Conservation (phyloP, 2,329 filamentous ascomycete genomes). For the Ophiognomonia clavigignenti-juglandacearum region DNA sequence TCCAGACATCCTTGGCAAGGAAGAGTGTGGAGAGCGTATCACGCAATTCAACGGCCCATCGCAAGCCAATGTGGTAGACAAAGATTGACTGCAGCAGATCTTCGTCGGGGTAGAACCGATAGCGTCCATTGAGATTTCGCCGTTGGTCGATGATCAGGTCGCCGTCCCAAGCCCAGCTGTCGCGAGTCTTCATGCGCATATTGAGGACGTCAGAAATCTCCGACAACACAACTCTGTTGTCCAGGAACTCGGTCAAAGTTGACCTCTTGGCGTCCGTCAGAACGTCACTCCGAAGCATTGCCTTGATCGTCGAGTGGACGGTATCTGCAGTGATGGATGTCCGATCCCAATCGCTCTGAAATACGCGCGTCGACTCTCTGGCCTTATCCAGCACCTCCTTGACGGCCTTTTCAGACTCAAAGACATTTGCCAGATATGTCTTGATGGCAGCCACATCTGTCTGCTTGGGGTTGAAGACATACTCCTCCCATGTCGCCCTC, state of each 20-base stretch:
- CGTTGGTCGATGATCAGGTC: slow-evolving; percentile 31
- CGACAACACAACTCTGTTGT: slow-evolving; percentile 27
- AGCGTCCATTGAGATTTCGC: slow-evolving; percentile 41
- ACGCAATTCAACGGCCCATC: slow-evolving; percentile 30
- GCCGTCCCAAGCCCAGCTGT: slow-evolving; percentile 34
- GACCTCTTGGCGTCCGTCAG: slow-evolving; percentile 34
- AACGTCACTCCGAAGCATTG: slow-evolving; percentile 44
- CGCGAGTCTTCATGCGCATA: slow-evolving; percentile 34
- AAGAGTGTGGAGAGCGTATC: slow-evolving; percentile 15
- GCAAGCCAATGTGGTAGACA: slow-evolving; percentile 34
- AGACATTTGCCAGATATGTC: slow-evolving; percentile 46
- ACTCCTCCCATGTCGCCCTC: slow-evolving; percentile 48
- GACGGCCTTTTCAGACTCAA: slow-evolving; percentile 32
- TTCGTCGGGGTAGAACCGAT: slow-evolving; percentile 51
- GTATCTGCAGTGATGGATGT: slow-evolving; percentile 34
- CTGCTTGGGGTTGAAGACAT: slow-evolving; percentile 46
- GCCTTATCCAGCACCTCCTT: slow-evolving; percentile 38
- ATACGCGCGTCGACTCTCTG: slow-evolving; percentile 31
- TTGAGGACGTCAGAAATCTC: slow-evolving; percentile 42
- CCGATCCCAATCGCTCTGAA: slow-evolving; percentile 23
- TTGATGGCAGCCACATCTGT: slow-evolving; percentile 41
- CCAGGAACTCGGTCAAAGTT: slow-evolving; percentile 27
- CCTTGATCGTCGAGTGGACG: slow-evolving; percentile 41
- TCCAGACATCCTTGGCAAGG: slow-evolving; percentile 25
- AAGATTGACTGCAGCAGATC: slow-evolving; percentile 42